These are phyloP conservation scores for Pichia deserticola DNA, from an alignment of 805 yeast species.

Conservation along the genomic window DNA sequence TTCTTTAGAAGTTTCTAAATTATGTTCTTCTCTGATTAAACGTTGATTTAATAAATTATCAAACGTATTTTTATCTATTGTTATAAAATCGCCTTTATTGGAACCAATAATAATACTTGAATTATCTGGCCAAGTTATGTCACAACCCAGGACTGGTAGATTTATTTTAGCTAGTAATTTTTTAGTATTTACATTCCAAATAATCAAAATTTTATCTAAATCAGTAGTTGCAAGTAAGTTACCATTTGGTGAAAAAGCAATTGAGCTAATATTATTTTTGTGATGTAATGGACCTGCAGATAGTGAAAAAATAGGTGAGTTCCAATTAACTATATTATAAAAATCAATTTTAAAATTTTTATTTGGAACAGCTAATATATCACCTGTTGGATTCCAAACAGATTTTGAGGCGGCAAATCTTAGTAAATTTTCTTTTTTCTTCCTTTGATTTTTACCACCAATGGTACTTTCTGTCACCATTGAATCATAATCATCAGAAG, in stretches of 20 bases:
- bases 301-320: constrained; percentile 13
- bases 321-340: constrained; percentile 33
- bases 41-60: neutral
- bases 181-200: constrained; percentile 47
- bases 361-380: constrained; percentile 60
- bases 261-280: constrained; percentile 35
- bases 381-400: constrained; percentile 69
- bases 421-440: constrained; percentile 30
- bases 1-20: constrained; percentile 13
- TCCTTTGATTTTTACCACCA: constrained; percentile 13
- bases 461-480: constrained; percentile 17
- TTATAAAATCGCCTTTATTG: constrained; percentile 7
- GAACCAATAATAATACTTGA: constrained; percentile 9
- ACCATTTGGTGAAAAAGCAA: constrained; percentile 58
- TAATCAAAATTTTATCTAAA: constrained; percentile 39
- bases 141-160: constrained; percentile 5
- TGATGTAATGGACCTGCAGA: constrained; percentile 19
- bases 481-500: constrained; percentile 23
- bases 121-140: constrained; percentile 9
- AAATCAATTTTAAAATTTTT: constrained; percentile 39
- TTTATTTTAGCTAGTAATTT: constrained; percentile 19
- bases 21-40: constrained; percentile 10
- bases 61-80: constrained; percentile 10
- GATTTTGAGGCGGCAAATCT: constrained; percentile 37
- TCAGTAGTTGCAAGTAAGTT: constrained; percentile 52